A percentile compares a stretch with the other conserved stretches of the same genome.
Conservation (phyloP, 352 stramenopile genomes). For the Pythium scleroteichum region DNA sequence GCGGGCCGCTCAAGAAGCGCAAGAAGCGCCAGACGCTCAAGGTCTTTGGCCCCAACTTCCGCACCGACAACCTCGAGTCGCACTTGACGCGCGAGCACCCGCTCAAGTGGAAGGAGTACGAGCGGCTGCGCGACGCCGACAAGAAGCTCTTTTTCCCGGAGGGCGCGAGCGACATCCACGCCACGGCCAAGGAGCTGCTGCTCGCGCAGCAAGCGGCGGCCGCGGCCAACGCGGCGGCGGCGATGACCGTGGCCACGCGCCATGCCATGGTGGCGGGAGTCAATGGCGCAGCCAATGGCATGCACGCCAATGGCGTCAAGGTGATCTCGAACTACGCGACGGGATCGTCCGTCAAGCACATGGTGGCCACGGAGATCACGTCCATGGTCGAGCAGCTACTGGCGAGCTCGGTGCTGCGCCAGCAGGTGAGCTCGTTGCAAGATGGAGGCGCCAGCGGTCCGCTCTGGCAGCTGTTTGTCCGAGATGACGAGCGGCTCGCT, state of each 20-base stretch:
- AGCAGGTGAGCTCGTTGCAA: constrained; percentile 12
- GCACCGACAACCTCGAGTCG: constrained; percentile 58
- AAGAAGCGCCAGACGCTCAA: constrained; percentile 68
- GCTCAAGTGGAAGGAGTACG: constrained; percentile 51
- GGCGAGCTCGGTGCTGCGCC: constrained; percentile 17
- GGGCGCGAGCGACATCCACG: constrained; percentile 5
- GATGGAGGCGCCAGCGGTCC: background rate
- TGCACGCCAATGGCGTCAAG: background rate
- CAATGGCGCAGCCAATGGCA: background rate
- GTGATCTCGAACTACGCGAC: background rate
- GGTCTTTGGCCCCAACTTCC: constrained; percentile 58
- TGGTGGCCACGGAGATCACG: constrained; percentile 36
- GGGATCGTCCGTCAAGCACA: constrained; percentile 24
- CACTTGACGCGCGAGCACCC: constrained; percentile 53
- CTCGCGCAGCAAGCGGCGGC: constrained; percentile 23
- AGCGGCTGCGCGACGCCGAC: constrained; percentile 42
- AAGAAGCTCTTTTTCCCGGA: constrained; percentile 53
- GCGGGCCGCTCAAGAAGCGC: constrained; percentile 37
- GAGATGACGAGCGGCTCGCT: constrained; percentile 32
- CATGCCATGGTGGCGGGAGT: background rate
- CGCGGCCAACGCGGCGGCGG: constrained; percentile 14
- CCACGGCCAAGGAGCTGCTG: constrained; percentile 33
- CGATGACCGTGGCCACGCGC: constrained; percentile 12
- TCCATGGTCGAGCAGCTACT: constrained; percentile 47
- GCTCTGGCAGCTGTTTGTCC: constrained; percentile 39